These are phyloP conservation scores for Thinopyrum elongatum DNA, from an alignment of 176 grass and related monocot genomes.

Conservation along the genomic window DNA sequence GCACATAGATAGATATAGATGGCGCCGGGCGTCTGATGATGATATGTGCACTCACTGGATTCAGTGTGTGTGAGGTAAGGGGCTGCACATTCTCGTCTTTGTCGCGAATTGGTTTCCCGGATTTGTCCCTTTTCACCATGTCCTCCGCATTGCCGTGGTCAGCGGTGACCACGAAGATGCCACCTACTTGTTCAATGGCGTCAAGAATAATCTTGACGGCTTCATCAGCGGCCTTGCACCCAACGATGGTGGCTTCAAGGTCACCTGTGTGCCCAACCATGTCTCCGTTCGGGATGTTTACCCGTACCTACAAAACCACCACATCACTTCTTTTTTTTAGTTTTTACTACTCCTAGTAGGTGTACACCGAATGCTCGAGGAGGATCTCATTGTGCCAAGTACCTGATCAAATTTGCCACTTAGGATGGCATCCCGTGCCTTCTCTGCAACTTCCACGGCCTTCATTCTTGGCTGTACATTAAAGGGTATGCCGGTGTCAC, in stretches of 20 bases:
- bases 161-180: conserved; percentile 76
- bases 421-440: conserved; percentile 73
- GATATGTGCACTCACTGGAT: conserved; percentile 54
- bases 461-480: conserved; percentile 89
- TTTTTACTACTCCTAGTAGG: background rate
- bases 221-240: conserved; percentile 77
- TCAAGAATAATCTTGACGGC: conserved; percentile 90
- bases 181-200: conserved; percentile 68
- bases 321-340: background rate
- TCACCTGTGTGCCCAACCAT: conserved; percentile 96
- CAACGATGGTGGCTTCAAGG: conserved; percentile 78
- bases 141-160: conserved; percentile 98
- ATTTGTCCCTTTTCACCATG: conserved; percentile 90
- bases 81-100: conserved; percentile 69
- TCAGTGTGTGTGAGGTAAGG: conserved; percentile 90
- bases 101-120: conserved; percentile 52
- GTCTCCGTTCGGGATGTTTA: conserved; percentile 84
- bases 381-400: background rate
- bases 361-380: no score
- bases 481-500: conserved; percentile 80
- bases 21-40: background rate
- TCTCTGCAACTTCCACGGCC: conserved; percentile 83
- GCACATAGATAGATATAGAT: no score
- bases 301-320: conserved; percentile 52
- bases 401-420: conserved; percentile 86